Evolutionary conservation across 163 green algal genomes (phyloP).

Genomic region (Prototheca wickerhamii): DNA sequence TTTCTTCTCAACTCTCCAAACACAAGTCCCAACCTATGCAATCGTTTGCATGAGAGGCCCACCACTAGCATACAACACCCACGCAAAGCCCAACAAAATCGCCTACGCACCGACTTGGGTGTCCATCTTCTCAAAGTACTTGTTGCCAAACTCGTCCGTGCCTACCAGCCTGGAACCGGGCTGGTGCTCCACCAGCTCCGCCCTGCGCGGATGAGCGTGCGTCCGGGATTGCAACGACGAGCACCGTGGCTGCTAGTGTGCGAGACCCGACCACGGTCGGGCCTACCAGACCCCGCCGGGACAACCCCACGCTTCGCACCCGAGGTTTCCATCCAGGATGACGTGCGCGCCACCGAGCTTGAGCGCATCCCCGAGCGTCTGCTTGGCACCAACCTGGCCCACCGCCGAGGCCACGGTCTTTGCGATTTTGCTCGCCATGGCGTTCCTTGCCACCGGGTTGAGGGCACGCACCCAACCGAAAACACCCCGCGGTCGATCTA

Average conservation of each 20-base stretch:
- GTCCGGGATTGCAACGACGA: not conserved
- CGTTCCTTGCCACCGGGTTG: not conserved
- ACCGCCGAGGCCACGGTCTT: conserved; percentile 20
- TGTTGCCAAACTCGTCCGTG: conserved; percentile 37
- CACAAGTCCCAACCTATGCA: no score
- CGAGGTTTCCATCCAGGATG: conserved; percentile 39
- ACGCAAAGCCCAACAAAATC: not conserved
- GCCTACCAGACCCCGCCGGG: not conserved
- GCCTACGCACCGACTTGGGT: conserved; percentile 11
- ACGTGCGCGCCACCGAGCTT: conserved; percentile 39
- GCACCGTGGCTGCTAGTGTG: not conserved
- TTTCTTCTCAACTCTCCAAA: no score
- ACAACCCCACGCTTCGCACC: conserved; percentile 6
- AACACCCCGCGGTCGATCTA: not conserved
- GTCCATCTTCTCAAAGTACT: conserved; percentile 43
- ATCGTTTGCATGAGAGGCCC: no score
- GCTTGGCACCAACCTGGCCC: no score
- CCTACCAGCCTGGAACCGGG: conserved; percentile 29
- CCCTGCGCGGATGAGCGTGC: not conserved
- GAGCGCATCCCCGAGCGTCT: conserved; percentile 25
- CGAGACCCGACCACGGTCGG: not conserved
- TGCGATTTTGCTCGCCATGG: not conserved
- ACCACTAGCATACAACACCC: not conserved
- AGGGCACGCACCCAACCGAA: not conserved
- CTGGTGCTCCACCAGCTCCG: conserved; percentile 30